Evolutionary conservation across 1,284 basidiomycete genomes (phyloP), one percentile per base, ranked within the genome.

Genomic region (Puccinia triticina): DNA sequence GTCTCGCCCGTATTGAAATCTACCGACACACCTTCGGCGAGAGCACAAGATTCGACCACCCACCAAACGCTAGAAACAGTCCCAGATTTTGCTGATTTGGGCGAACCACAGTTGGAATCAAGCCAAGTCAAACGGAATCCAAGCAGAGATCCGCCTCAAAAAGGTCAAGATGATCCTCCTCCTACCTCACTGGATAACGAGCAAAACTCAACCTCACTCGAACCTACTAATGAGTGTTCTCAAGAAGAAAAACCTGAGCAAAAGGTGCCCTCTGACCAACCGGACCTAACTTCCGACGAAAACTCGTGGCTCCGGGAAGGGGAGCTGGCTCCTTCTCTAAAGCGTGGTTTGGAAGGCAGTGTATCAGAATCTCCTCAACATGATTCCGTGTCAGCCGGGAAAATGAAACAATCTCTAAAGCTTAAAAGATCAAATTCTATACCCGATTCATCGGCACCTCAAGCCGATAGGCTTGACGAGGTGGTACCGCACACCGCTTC

Each of bases 1-100:
- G 84, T 87, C 61, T 85, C 85, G 67, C 85, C 86, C 14, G 80
- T 85, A 0, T 64, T 84, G 1, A 85, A 85, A 77, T 85, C 86
- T 10, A 61, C 83, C 32, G 34, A 83, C 26, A 43, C 69, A 40
- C 37, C 82, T 69, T 82, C 71, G 73, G 43, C 34, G 43, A 43
- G 43, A 78, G 23, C 67, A n/a, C 79, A 53, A 32, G 48, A 57
- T 46, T 74, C 57, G 18, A 64, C 57, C 14, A 37, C 48, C 43
- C 75, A 43, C 16, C 75, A 32, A 59, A 37, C 23, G 57, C 40
- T 81, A 14, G 69, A 73, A 55, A 40, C 57, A 48, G 79, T 81
- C 3, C 79, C 79, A 10, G 79, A 81, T 72, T 81, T 81, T 46
- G 69, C 71, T 64, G 79, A 81, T 43, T 34, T 81, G 26, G 79